A percentile compares a stretch with the other conserved stretches of the same genome.
phyloP scores from a whole-genome alignment of 495 filamentous ascomycete genomes.

The Tricharina praecox region DNA sequence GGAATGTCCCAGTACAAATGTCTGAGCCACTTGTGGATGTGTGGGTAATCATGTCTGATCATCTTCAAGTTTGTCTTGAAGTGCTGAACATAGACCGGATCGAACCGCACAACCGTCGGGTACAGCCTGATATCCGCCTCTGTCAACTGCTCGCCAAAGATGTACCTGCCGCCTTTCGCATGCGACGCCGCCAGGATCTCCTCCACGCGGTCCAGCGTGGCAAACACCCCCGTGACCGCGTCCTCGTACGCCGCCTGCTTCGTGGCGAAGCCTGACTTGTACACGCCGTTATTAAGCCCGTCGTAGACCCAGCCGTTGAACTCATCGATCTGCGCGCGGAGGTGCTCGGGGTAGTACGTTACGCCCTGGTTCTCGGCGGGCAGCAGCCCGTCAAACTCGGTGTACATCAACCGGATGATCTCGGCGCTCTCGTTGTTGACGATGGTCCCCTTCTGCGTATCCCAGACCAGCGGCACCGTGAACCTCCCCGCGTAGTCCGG shows the following conservation, averaged over 20 bases:
- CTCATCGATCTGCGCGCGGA: conserved; percentile 49
- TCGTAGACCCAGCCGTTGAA: conserved; percentile 72
- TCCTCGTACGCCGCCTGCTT: conserved; percentile 64
- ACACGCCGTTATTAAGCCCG: conserved; percentile 76
- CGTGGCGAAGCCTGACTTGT: conserved; percentile 37
- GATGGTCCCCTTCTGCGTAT: conserved; percentile 52
- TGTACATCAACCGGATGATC: conserved; percentile 54
- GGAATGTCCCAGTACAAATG: conserved; percentile 53
- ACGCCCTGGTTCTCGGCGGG: conserved; percentile 36
- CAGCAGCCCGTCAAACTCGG: conserved; percentile 56
- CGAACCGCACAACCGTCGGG: conserved; percentile 73
- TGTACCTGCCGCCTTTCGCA: conserved; percentile 45
- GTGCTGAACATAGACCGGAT: conserved; percentile 78
- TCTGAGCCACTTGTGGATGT: conserved; percentile 50
- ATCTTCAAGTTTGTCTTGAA: conserved; percentile 84
- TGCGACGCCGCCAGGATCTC: conserved; percentile 40
- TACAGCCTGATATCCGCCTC: conserved; percentile 71
- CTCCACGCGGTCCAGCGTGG: conserved; percentile 54
- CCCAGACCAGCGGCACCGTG: conserved; percentile 66
- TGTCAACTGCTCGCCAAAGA: conserved; percentile 51
- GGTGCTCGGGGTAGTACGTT: conserved; percentile 44
- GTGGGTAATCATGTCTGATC: conserved; percentile 63
- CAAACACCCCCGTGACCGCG: conserved; percentile 49
- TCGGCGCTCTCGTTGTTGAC: conserved; percentile 78
- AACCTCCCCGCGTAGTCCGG: conserved; percentile 54